Evolutionary conservation across 805 yeast genomes (phyloP).

Genomic region (Metschnikowia aberdeeniae): DNA sequence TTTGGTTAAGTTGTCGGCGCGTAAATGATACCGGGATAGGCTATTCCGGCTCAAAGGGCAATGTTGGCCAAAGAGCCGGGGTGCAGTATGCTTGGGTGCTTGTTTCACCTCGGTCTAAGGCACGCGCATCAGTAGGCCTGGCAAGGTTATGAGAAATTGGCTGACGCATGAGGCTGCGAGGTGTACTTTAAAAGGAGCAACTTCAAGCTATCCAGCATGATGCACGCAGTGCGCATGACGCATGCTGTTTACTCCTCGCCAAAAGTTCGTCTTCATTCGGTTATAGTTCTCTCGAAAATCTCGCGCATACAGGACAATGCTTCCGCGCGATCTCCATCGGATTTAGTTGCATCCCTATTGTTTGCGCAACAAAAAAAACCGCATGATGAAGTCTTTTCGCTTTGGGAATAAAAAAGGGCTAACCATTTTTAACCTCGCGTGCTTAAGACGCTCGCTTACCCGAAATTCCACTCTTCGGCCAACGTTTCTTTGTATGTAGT

Average conservation of each 20-base stretch:
- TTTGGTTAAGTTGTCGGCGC: background rate
- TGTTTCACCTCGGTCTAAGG: too few species aligned
- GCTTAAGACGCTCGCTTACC: background rate
- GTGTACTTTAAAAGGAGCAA: background rate
- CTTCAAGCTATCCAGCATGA: background rate
- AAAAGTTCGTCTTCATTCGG: background rate
- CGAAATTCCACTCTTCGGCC: conserved; percentile 1
- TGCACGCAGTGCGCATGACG: background rate
- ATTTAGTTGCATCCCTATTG: background rate
- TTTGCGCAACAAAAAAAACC: too few species aligned
- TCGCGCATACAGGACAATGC: conserved; percentile 3
- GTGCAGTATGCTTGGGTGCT: too few species aligned
- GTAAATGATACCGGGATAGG: too few species aligned
- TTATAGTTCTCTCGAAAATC: conserved; percentile 2
- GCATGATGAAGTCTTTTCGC: too few species aligned
- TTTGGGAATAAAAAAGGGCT: too few species aligned
- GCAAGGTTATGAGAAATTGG: background rate
- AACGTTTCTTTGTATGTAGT: background rate
- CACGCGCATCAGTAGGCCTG: background rate
- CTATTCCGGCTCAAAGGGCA: too few species aligned
- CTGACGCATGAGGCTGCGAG: background rate
- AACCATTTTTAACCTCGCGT: too few species aligned
- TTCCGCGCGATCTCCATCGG: background rate
- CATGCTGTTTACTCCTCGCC: background rate
- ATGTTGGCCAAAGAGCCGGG: too few species aligned